A percentile compares a stretch with the other conserved stretches of the same genome.
phyloP scores from a whole-genome alignment of 2,329 filamentous ascomycete species.

The Penicillium janthinellum region DNA sequence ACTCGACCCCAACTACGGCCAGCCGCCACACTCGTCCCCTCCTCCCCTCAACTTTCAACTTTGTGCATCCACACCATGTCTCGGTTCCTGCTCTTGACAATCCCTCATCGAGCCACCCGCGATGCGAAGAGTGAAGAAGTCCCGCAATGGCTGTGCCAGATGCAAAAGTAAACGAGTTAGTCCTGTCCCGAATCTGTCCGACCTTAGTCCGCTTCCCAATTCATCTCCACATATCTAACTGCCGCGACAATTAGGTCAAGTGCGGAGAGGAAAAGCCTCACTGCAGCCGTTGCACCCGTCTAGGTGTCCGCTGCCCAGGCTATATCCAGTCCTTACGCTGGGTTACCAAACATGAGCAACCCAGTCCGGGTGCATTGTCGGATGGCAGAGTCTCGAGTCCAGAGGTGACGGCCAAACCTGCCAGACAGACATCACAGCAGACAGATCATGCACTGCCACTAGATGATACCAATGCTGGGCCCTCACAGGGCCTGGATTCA shows the following conservation, averaged over 20 bases:
- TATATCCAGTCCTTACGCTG: conserved; percentile 42
- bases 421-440: conserved; percentile 10
- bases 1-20: conserved; percentile 1
- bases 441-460: conserved; percentile 7
- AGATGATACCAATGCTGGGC: conserved; percentile 4
- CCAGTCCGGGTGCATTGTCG: conserved; percentile 19
- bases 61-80: conserved; percentile 4
- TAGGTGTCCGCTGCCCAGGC: conserved; percentile 42
- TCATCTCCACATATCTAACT: background rate
- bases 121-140: conserved; percentile 47
- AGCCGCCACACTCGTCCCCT: background rate
- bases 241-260: conserved; percentile 35
- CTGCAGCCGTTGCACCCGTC: conserved; percentile 41
- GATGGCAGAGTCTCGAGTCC: conserved; percentile 17
- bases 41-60: background rate
- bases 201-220: background rate
- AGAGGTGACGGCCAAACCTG: conserved; percentile 16
- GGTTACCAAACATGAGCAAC: conserved; percentile 38
- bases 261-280: conserved; percentile 45
- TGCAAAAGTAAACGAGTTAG: conserved; percentile 46
- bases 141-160: conserved; percentile 45
- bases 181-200: conserved; percentile 6
- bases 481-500: conserved; percentile 7
- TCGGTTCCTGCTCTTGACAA: conserved; percentile 7
- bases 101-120: background rate